Evolutionary conservation across 768 basidiomycete genomes (phyloP).

Genomic region (Candolleomyces aberdarensis): DNA sequence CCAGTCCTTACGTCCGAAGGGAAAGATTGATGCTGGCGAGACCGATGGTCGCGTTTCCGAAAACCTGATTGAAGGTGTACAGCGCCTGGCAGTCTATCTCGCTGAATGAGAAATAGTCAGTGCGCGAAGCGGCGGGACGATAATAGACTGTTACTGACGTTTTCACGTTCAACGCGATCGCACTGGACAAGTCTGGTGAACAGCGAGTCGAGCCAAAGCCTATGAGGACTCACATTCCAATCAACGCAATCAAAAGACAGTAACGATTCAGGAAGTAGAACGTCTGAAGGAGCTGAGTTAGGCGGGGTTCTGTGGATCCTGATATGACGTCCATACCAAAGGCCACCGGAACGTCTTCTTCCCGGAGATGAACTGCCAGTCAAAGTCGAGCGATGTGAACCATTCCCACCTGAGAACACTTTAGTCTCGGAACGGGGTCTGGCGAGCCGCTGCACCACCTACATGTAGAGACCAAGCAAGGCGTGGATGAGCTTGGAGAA

Average conservation of each 20-base stretch:
- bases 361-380: constrained; percentile 58
- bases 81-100: constrained; percentile 62
- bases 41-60: constrained; percentile 66
- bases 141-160: constrained; percentile 28
- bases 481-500: constrained; percentile 59
- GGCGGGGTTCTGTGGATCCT: not conserved
- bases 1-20: constrained; percentile 54
- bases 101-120: constrained; percentile 20
- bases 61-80: constrained; percentile 65
- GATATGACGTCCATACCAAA: constrained; percentile 37
- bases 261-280: constrained; percentile 75
- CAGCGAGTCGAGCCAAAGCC: not conserved
- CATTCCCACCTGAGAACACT: constrained; percentile 58
- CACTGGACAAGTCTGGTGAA: constrained; percentile 27
- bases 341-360: constrained; percentile 65
- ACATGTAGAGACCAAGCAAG: constrained; percentile 60
- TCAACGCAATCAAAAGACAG: constrained; percentile 57
- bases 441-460: constrained; percentile 17
- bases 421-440: not conserved
- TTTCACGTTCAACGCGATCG: constrained; percentile 57
- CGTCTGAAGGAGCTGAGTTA: constrained; percentile 31
- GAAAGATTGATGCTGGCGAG: constrained; percentile 71
- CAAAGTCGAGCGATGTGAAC: constrained; percentile 58
- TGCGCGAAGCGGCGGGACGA: not conserved
- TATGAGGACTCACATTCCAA: constrained; percentile 57